Conservation (phyloP, 2,329 filamentous ascomycete genomes). For the Claviceps maximensis region DNA sequence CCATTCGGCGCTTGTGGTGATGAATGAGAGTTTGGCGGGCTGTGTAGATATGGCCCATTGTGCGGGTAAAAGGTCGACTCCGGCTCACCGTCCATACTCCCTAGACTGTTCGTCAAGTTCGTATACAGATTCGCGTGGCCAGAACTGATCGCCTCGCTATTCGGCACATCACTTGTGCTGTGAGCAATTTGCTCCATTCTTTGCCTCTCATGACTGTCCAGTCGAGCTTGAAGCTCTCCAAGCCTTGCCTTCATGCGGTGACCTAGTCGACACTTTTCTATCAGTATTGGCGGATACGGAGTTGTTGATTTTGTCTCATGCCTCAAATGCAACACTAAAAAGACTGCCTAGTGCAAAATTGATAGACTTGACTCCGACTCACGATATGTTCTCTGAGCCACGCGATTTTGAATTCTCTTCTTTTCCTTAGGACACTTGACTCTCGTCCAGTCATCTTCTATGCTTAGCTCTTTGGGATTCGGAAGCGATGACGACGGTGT, state of each 20-base stretch:
- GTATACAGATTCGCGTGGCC: neutral
- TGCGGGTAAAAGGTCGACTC: constrained; percentile 8
- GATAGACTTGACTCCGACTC: constrained; percentile 3
- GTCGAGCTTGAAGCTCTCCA: constrained; percentile 17
- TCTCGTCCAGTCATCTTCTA: constrained; percentile 9
- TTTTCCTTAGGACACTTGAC: constrained; percentile 7
- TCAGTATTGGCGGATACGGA: neutral
- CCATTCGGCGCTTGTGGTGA: constrained; percentile 8
- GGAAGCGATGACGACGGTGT: constrained; percentile 1
- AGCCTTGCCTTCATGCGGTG: constrained; percentile 20
- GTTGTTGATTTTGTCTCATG: neutral
- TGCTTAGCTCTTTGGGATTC: constrained; percentile 3
- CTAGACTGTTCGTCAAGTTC: neutral
- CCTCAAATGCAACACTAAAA: neutral
- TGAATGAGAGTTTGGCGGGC: constrained; percentile 9
- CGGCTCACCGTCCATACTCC: neutral
- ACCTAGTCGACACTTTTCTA: constrained; percentile 8
- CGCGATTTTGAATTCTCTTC: constrained; percentile 9
- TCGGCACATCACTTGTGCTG: neutral
- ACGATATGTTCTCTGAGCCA: constrained; percentile 16
- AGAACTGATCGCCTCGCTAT: neutral
- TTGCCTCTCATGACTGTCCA: constrained; percentile 15
- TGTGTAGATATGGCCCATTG: constrained; percentile 8
- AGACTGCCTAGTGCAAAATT: neutral
- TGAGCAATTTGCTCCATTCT: constrained; percentile 4